Base-by-base conservation (phyloP, 1,284 basidiomycete genomes). In the Vanrija sp. region DNA sequence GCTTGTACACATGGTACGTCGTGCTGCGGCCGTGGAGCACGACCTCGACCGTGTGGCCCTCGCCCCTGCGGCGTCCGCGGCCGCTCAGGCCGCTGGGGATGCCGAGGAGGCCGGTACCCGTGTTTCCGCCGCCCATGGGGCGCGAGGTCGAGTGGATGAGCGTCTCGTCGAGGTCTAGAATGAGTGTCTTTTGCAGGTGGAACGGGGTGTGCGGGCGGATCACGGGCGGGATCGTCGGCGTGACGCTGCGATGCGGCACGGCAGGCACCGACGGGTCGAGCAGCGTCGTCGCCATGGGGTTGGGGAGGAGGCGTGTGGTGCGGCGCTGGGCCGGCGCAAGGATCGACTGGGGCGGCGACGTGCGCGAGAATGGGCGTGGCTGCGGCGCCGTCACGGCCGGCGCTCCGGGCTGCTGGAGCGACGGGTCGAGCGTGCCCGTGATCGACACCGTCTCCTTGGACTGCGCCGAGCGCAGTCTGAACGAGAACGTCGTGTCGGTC, bases 1-100 rank as follows among this genome's bases (percentile, higher is more conserved):
- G 84, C 77, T 99, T 99, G 79, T 98, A 98, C 45, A 99, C 95
- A 75, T 98, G 95, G 73, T 99, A 99, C 38, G 92, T 80, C 3
- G 93, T 95, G 63, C 86, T 90, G 54, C 87, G 81, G 19, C 89
- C 95, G 38, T 88, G 88, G 35, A 98, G 77, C 15, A 93, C 85
- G 23, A 99, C 96, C 71, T 99, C 95, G n/a, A 99, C 92, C 60
- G 88, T 90, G 76, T 93, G 89, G 8, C 87, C 87, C 47, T 87
- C 83, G 52, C 85, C 84, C 67, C 84, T 54, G 23, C 61, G 84
- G 54, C 83, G 63, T 9, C 77, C 52, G 79, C 78, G 66, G 18
- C 76, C 65, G 15, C 72, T 64, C 49, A 75, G 44, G 76, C 82
- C 68, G 76, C 80, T 49, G 53, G 82, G 80, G 45, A 85, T 75